Evolutionary conservation across 129 eudicot genomes (phyloP).

Genomic region (Rutidosis leptorrhynchoides): DNA sequence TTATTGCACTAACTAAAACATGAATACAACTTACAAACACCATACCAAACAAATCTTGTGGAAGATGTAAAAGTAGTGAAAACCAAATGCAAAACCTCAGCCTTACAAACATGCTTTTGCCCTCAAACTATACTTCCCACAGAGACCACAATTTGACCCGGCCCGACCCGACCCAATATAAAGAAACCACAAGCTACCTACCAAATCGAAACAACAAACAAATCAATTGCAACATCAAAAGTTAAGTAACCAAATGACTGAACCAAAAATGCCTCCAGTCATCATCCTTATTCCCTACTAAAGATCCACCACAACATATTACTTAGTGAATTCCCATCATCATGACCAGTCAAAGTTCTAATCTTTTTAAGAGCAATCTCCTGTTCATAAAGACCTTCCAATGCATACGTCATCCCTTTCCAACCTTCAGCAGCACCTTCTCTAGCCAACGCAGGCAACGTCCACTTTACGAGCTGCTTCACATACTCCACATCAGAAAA

Average conservation of each 20-base stretch:
- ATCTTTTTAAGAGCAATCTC: conserved; percentile 55
- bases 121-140: not conserved
- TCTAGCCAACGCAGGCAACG: conserved; percentile 59
- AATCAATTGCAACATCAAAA: not conserved
- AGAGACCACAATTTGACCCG: not conserved
- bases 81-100: not conserved
- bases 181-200: not conserved
- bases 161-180: not conserved
- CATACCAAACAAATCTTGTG: not conserved
- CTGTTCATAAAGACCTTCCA: conserved; percentile 78
- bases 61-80: not conserved
- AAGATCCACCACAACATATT: conserved; percentile 93
- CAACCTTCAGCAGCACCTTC: conserved; percentile 86
- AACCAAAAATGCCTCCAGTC: conserved; percentile 8
- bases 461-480: conserved; percentile 69
- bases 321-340: conserved; percentile 87
- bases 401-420: conserved; percentile 82
- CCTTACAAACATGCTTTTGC: not conserved
- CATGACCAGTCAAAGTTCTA: conserved; percentile 49
- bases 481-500: conserved; percentile 58
- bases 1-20: not conserved
- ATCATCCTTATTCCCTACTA: conserved; percentile 53
- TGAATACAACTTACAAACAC: not conserved
- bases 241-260: not conserved
- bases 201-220: not conserved